Evolutionary conservation across 139 green algal species (phyloP).

Genomic region (Tetratostichococcus sp.): DNA sequence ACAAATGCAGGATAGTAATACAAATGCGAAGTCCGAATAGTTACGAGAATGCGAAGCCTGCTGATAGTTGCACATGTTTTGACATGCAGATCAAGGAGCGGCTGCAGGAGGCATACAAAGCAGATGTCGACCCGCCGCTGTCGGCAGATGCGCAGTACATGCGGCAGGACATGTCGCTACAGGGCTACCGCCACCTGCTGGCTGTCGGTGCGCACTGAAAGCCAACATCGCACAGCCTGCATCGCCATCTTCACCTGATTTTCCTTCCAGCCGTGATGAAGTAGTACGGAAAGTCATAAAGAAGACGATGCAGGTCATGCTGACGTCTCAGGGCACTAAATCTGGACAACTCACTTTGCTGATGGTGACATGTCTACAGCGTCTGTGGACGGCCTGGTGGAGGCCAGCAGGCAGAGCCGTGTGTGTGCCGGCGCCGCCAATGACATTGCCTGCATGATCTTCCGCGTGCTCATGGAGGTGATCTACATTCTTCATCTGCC

Average conservation of each 20-base stretch:
- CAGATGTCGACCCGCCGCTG: conserved; percentile 46
- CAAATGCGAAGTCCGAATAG: no score
- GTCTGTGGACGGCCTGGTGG: conserved; percentile 50
- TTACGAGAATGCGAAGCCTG: no score
- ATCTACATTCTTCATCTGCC: no score
- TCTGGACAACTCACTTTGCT: no score
- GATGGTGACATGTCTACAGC: conserved; percentile 13
- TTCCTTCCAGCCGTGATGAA: no score
- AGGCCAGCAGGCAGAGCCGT: conserved; percentile 51
- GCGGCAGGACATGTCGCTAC: conserved; percentile 25
- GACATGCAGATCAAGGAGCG: conserved; percentile 32
- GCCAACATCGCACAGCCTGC: no score
- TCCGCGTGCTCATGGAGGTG: conserved; percentile 49
- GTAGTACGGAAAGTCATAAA: no score
- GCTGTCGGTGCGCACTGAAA: conserved; percentile 14
- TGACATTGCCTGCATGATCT: conserved; percentile 33
- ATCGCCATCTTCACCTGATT: no score
- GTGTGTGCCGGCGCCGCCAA: conserved; percentile 50
- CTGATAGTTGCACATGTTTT: no score
- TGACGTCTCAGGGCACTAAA: no score
- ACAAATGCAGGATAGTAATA: no score
- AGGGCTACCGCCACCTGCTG: conserved; percentile 38
- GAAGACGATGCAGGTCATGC: no score
- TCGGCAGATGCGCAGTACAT: conserved; percentile 27
- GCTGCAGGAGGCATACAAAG: conserved; percentile 14